Evolutionary conservation across 1,139 yeast species (phyloP), one percentile per base, ranked within the genome.

Genomic region (Saccharomyces hybrid): DNA sequence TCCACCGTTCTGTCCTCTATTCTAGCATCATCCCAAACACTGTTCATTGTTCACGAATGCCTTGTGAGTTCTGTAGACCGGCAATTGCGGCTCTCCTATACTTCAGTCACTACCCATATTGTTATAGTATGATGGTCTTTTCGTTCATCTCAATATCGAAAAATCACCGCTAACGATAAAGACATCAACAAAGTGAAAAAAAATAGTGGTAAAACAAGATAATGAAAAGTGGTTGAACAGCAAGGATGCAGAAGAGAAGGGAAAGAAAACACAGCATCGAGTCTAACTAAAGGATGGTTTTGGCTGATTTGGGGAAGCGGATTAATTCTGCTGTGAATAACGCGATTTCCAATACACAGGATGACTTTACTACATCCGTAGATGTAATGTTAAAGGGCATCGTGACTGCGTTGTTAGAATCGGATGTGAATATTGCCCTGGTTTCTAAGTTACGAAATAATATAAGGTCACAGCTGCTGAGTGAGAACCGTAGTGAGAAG

Each of bases 231-330:
- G 42, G 42, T 34, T 34, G 42, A 34, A 34, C 8, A 34, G 42
- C 13, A 14, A 14, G 5, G 42, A 34, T 8, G 11, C 14, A 13
- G 42, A 23, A 14, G 11, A 23, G 11, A 34, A 34, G 8, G 6
- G 16, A 34, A 14, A 34, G 42, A 7, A 7, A 34, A 5, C 42
- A 34, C 20, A 34, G 23, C 13, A 34, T 20, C 23, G 11, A 34
- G 42, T 16, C 13, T 9, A 34, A 14, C 8, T 30, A 25, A 47
- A 50, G 9, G 5, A 91, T 93, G 98, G 98, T 93, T 65, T 82
- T 93, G 67, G 97, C 97, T 58, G 98, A 93, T 73, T 79, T 93
- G 61, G 98, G 99, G 42, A 78, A 88, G 60, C 83, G 96, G 59
- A 86, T 93, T 70, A 88, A 84, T 71, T 76, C 77, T 63, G 91